These are phyloP conservation scores for Takashimella tepidaria DNA, from an alignment of 1,284 basidiomycete genomes.

Conservation along the genomic window DNA sequence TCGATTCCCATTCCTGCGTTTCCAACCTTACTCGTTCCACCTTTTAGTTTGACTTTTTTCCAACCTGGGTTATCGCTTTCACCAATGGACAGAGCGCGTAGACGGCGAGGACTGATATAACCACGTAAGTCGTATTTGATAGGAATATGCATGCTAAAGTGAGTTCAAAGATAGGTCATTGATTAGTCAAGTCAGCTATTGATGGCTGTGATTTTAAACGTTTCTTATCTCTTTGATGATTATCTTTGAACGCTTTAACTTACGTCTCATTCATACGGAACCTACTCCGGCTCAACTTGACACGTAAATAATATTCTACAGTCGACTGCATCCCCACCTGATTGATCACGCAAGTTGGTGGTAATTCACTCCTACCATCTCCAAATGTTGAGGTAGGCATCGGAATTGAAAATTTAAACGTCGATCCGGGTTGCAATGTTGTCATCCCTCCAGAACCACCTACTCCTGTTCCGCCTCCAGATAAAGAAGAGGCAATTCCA, in stretches of 20 bases:
- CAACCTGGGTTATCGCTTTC: constrained; percentile 37
- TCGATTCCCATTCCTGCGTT: constrained; percentile 17
- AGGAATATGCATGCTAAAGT: constrained; percentile 24
- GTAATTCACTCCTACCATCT: constrained; percentile 21
- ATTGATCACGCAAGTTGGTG: constrained; percentile 25
- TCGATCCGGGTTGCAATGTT: constrained; percentile 10
- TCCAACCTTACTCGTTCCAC: constrained; percentile 16
- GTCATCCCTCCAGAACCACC: not conserved
- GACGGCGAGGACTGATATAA: constrained; percentile 27
- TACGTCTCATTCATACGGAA: constrained; percentile 35
- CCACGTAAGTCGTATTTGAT: constrained; percentile 32
- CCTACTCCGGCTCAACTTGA: constrained; percentile 29
- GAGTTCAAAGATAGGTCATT: not conserved
- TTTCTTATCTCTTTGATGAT: no score
- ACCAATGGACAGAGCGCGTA: constrained; percentile 23
- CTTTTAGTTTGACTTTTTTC: constrained; percentile 28
- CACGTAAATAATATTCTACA: constrained; percentile 30
- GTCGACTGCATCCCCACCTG: constrained; percentile 33
- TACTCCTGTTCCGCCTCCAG: not conserved
- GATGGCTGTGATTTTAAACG: no score
- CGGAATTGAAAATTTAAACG: constrained; percentile 24
- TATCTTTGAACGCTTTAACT: constrained; percentile 14
- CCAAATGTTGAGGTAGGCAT: constrained; percentile 28
- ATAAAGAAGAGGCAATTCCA: no score
- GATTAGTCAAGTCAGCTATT: no score